A percentile compares a stretch with the other conserved stretches of the same genome.
Evolutionary conservation across 495 filamentous ascomycete genomes (phyloP).

Genomic region (Aspergillus saccharolyticus): DNA sequence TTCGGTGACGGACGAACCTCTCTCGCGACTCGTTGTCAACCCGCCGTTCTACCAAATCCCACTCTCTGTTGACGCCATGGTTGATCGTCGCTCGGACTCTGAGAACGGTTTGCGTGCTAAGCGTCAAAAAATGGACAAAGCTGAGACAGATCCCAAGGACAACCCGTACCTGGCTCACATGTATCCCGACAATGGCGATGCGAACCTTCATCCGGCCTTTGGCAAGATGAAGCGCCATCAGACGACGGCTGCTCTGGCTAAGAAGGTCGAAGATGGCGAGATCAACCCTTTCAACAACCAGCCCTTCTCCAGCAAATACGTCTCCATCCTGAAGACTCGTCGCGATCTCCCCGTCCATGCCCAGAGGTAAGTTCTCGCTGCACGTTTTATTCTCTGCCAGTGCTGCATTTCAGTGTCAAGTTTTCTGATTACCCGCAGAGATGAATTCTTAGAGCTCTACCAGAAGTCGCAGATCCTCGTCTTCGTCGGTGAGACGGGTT

Average conservation of each 20-base stretch:
- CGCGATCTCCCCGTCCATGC: constrained; percentile 84
- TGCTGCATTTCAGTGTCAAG: not conserved
- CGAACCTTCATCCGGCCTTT: constrained; percentile 45
- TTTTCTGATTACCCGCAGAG: constrained; percentile 40
- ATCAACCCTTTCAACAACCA: constrained; percentile 77
- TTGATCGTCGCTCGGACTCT: constrained; percentile 38
- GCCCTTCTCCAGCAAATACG: constrained; percentile 75
- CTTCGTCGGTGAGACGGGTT: constrained; percentile 98
- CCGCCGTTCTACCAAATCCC: constrained; percentile 2
- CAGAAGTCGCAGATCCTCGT: constrained; percentile 92
- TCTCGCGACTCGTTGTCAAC: constrained; percentile 3
- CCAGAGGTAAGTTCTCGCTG: constrained; percentile 59
- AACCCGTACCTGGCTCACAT: constrained; percentile 94
- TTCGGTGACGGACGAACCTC: constrained; percentile 15
- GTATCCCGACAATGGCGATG: constrained; percentile 53
- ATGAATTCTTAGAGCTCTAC: constrained; percentile 90
- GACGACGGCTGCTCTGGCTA: constrained; percentile 72
- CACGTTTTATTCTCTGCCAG: no score
- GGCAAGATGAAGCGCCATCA: constrained; percentile 68
- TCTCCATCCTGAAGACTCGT: constrained; percentile 77
- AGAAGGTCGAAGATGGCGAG: constrained; percentile 72
- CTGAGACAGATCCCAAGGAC: constrained; percentile 47
- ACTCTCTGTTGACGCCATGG: constrained; percentile 25
- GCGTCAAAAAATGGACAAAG: constrained; percentile 45
- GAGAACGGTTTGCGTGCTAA: constrained; percentile 42